phyloP scores from a whole-genome alignment of 352 stramenopile genomes.

The Aphanomyces stellatus region DNA sequence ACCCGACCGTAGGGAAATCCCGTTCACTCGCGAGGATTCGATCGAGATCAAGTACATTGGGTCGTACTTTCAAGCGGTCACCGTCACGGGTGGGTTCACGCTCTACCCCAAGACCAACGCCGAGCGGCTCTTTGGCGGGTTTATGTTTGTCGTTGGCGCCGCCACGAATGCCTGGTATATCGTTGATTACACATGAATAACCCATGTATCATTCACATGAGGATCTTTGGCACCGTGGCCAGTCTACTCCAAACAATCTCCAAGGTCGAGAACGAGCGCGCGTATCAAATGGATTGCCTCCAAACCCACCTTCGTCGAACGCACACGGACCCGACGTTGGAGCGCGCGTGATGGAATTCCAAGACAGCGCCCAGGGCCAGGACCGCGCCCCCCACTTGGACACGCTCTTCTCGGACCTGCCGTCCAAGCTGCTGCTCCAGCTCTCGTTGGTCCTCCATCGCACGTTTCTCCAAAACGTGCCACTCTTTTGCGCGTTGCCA shows the following conservation, averaged over 20 bases:
- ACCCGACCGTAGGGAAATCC: background rate
- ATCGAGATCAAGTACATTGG: background rate
- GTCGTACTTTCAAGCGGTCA: background rate
- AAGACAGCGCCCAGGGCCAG: background rate
- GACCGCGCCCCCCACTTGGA: background rate
- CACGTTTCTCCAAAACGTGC: background rate
- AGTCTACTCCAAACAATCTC: background rate
- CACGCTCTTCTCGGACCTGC: background rate
- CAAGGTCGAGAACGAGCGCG: background rate
- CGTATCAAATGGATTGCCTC: background rate
- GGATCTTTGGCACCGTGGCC: background rate
- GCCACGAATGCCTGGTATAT: background rate
- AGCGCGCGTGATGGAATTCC: background rate
- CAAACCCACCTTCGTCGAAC: background rate
- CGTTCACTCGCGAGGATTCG: background rate
- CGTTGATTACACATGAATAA: background rate
- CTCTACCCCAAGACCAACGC: background rate
- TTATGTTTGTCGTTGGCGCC: background rate
- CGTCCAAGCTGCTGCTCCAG: background rate
- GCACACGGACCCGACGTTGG: background rate
- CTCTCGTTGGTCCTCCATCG: background rate
- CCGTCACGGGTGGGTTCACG: background rate
- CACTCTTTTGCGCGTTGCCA: background rate
- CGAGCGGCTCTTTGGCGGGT: background rate
- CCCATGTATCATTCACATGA: background rate